A percentile compares a stretch with the other conserved stretches of the same genome.
These are phyloP conservation scores for Austroboletus novae-zelandiae DNA, from an alignment of 1,284 basidiomycete genomes.

Conservation along the genomic window DNA sequence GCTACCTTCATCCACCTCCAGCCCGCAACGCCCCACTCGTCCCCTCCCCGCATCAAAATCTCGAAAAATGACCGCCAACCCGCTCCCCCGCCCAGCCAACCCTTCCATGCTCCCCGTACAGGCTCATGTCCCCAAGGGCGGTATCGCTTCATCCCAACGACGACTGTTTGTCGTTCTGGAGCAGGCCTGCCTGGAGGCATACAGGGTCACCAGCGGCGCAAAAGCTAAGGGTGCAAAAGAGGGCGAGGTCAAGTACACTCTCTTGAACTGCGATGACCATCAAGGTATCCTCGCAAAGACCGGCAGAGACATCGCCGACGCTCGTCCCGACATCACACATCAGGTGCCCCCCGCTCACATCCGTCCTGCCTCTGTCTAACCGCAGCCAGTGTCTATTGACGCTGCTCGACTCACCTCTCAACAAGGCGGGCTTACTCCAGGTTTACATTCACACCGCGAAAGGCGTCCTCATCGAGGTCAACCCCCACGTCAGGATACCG, in stretches of 20 bases:
- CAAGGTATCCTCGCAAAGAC: conserved; percentile 98
- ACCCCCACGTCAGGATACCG: conserved; percentile 96
- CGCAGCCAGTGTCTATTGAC: conserved; percentile 84
- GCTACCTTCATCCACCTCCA: background rate
- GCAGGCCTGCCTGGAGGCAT: conserved; percentile 94
- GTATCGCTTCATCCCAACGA: conserved; percentile 56
- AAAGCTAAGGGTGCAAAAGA: conserved; percentile 53
- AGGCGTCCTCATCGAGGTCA: conserved; percentile 97
- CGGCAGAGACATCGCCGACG: conserved; percentile 96
- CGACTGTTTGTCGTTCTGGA: conserved; percentile 89
- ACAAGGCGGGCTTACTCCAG: conserved; percentile 95
- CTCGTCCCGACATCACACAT: conserved; percentile 97
- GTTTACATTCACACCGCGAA: conserved; percentile 99
- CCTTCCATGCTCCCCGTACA: conserved; percentile 79
- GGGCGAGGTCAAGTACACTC: conserved; percentile 91
- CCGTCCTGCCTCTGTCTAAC: conserved; percentile 2
- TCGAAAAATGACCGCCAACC: conserved; percentile 42
- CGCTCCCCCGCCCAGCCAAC: conserved; percentile 50
- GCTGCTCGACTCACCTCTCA: conserved; percentile 94
- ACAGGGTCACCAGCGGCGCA: conserved; percentile 71
- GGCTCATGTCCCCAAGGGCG: conserved; percentile 74
- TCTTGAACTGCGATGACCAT: conserved; percentile 99
- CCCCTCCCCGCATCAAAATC: conserved; percentile 50
- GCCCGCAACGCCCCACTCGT: conserved; percentile 41
- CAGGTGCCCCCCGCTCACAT: conserved; percentile 57